Base-by-base conservation (phyloP, 805 yeast species). In the Vanderwaltozyma verrucispora region DNA sequence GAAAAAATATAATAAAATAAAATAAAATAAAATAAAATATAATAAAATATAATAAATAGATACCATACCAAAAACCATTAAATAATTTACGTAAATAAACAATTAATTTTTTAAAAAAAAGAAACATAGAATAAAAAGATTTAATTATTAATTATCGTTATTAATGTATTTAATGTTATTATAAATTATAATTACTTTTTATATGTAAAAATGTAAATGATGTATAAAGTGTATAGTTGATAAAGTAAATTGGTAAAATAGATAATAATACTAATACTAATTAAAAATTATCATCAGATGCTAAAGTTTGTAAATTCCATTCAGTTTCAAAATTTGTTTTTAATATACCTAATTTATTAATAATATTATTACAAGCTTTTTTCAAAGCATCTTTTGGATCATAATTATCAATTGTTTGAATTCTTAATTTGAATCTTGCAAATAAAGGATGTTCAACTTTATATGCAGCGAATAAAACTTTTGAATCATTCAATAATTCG, bases 401-500 rank as follows among this genome's bases (percentile, higher is more conserved):
- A 58, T 87, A 87, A 36, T 92, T 95, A 49, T 92, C 97, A 51
- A 85, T 95, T 0, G 97, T 89, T 62, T 92, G 99, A 27, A 92
- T 74, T 64, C 98, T 77, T 77, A 92, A 75, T 32, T 89, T 78
- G 52, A 92, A 92, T 59, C 84, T 85, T 28, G 98, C 96, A 63
- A 92, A 92, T 46, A 92, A 68, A 8, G 99, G 99, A 64, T 92
- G 99, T 64, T 92, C 97, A 31, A 92, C 87, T 60, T 92, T 92
- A 69, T 92, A 92, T 26, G 97, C 98, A 31, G 95, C 97, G 59
- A 88, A 92, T 26, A 92, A 59, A n/a, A 92, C 99, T 47, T 79
- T 77, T 35, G 78, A 77, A 59, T 92, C 97, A 53, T 77, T 78
- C 43, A 86, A 70, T 39, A 92, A 73, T 57, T 89, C 95, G 21